Evolutionary conservation across 768 basidiomycete genomes (phyloP), one percentile per base, ranked within the genome.

Genomic region (Paxillus involutus): DNA sequence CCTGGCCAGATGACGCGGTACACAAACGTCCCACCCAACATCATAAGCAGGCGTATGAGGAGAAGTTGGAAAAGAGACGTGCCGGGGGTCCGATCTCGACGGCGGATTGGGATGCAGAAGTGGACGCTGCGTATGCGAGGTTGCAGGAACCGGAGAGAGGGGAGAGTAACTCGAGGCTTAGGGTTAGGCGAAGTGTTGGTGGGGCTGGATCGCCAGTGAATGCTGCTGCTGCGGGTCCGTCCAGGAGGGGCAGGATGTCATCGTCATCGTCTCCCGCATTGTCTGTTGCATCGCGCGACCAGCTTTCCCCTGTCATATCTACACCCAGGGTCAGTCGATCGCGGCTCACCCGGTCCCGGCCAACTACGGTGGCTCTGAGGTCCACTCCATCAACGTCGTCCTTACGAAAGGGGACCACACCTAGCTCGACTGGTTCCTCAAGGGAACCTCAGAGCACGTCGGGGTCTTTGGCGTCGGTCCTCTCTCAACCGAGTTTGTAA

Each of bases 11-110:
- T 6, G 75, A 80, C 49, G 70, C 78, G 6, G 69, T 81, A 52
- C 67, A 71, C 53, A 77, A 78, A 52, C 73, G 70, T 1, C 63
- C 69, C 40, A 82, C 81, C 0, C 69, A 68, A 14, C 69, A 79
- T 2, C 73, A 73, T 29, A 64, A 64, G 3, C 79, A 82, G 56
- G 81, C 75, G 0, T 77, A 72, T 48, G 63, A 74, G 0, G 79
- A 82, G 47, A 83, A 83, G 56, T 21, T 56, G 26, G 60, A 72
- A 11, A 62, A 61, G 39, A 56, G 39, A 35, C 51, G 44, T 36
- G 57, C 45, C 8, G 43, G 47, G 3, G 45, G 30, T 37, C 47
- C 52, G 7, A 33, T 40, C 19, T 59, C 59, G 16, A 50, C 68
- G 6, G 51, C 41, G 16, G 36, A 52, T 5, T 70, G 68, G 68